phyloP scores from a whole-genome alignment of 257 asterid genomes.

The Solanum neorickii region DNA sequence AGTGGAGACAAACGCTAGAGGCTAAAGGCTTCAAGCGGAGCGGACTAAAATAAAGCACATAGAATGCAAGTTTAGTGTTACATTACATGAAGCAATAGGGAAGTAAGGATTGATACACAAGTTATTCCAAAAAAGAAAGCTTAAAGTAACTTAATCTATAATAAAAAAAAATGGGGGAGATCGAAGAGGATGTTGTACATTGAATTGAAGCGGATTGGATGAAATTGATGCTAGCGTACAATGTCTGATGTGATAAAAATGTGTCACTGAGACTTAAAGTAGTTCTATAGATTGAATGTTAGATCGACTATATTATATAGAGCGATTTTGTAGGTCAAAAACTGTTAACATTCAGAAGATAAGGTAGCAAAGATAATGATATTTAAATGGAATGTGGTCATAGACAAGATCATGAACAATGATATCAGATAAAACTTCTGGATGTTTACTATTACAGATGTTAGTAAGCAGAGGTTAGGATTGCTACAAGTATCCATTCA shows the following conservation, averaged over 20 bases:
- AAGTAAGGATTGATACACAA: no score
- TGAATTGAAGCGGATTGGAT: background rate
- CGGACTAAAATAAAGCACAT: background rate
- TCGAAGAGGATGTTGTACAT: background rate
- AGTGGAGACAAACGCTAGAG: background rate
- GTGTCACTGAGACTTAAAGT: no score
- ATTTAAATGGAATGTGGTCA: background rate
- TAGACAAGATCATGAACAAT: no score
- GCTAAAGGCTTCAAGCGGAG: background rate
- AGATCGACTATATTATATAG: background rate
- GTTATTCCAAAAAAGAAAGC: background rate
- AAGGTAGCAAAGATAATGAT: background rate
- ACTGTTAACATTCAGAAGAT: no score
- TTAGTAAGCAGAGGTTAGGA: background rate
- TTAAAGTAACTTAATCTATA: no score
- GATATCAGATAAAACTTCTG: background rate
- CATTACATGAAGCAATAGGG: background rate
- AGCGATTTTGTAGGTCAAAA: accelerated
- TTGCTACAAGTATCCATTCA: background rate
- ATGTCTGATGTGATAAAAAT: background rate
- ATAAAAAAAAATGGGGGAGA: background rate
- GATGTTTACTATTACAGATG: background rate
- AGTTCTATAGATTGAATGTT: background rate
- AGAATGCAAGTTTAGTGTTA: background rate
- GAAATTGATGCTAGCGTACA: no score